Base-by-base conservation (phyloP, 2,329 filamentous ascomycete genomes). In the Colletotrichum sp. region DNA sequence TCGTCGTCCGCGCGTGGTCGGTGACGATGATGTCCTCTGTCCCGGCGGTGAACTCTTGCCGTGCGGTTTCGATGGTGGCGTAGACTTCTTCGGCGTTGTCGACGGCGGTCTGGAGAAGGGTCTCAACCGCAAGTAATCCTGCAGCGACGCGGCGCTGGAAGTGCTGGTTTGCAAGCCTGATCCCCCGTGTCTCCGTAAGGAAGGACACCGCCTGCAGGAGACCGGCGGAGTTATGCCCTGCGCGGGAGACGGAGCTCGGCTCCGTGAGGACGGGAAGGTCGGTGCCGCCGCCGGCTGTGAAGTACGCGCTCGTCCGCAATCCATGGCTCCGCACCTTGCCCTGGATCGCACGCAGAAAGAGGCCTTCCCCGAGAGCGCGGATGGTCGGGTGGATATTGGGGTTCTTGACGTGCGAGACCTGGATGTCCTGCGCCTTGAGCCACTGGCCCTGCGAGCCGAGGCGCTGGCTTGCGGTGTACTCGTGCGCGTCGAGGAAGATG, bases 381-480 rank as follows among this genome's bases (percentile, higher is more conserved):
- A 83, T 82, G 26, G 76, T 67, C 8, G 77, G 52, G 70, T 83
- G 76, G 52, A 83, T 83, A 8, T 83, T 83, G 9, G 83, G 66
- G 28, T 83, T 83, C 74, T 83, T 83, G 0, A 80, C 81, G 2
- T 82, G 81, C 2, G 82, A 82, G 72, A 82, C 83, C 4, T 82
- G 77, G 1, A 81, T 78, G 64, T 83, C 82, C 3, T 80, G 72
- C 2, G 78, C 80, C 43, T 74, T 76, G n/a, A 80, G 60, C 72
- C 75, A 77, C 32, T 72, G 61, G 1, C 70, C 43, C 18, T 13
- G 15, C 1, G 70, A 48, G 24, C 61, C 70, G 32, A 72, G 48
- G 28, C 13, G 48, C 61, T 72, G 70, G n/a, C 60, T 69, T 0
- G 82, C 80, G 1, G 75, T 77, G 57, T 82, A 83, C 65, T 83